Evolutionary conservation across 2,329 filamentous ascomycete genomes (phyloP), one percentile per base, ranked within the genome.

Genomic region (Ascomycota sp.): DNA sequence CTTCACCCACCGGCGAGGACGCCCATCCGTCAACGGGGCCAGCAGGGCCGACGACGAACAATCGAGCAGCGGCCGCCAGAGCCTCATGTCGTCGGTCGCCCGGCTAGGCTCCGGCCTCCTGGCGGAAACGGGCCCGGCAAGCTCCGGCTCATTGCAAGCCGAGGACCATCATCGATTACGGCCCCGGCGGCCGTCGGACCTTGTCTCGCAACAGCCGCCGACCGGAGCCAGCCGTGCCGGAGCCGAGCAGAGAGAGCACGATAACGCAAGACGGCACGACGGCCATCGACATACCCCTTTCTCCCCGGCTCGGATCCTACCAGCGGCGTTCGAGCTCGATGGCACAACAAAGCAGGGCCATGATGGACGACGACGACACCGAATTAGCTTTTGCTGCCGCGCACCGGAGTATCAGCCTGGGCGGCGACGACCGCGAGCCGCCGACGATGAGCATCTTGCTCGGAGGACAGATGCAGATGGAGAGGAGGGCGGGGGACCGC

Each of bases 1-100:
- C 44, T 98, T 98, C 44, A 79, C 76, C 6, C 82, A 93, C 47
- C 71, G 89, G 27, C 71, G 80, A 32, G 75, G 69, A 20, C 70
- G 83, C 27, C 69, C 75, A 17, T 91, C 83, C 0, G 77, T 77
- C 33, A 75, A 78, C 21, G 76, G 77, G 13, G 64, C 69, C 13
- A 80, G 75, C 44, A 74, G 58, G 2, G 56, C 51, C 1, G 76
- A 81, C 30, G 77, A 83, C 36, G 78, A 83, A 41, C 75, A 79
- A 43, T 61, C 59, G 23, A 82, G 77, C 51, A 94, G 85, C 45
- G 78, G 77, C n/a, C 75, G 75, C 39, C 76, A 76, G 36, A 83
- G 77, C 42, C 52, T 76, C 5, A 66, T 74, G 0, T 82, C 77
- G 0, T 81, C 76, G 2, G 57, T 65, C 24, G 68, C 57, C 3